Evolutionary conservation across 371 early-diverging fungal species (phyloP).

Genomic region (Mortierella sp.): DNA sequence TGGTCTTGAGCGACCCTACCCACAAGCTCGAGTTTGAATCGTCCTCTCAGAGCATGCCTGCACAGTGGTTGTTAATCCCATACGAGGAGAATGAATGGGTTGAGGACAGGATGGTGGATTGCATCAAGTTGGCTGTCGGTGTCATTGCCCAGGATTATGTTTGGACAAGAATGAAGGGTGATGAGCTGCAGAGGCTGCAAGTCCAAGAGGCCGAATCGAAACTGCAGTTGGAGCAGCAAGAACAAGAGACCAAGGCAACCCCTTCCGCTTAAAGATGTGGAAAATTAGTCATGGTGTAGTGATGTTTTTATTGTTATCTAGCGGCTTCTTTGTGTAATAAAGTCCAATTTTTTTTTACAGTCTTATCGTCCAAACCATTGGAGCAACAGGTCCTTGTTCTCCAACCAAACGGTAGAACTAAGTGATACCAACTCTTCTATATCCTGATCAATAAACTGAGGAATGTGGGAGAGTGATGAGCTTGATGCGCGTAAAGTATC

Average conservation of each 20-base stretch:
- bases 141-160: constrained; percentile 78
- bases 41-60: constrained; percentile 70
- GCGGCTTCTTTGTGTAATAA: too few relatives aligned
- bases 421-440: too few relatives aligned
- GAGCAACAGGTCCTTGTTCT: too few relatives aligned
- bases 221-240: constrained; percentile 31
- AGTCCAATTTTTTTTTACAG: too few relatives aligned
- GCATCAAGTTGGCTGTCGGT: constrained; percentile 68
- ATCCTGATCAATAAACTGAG: too few relatives aligned
- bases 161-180: constrained; percentile 73
- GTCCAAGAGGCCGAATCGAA: constrained; percentile 43
- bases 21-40: constrained; percentile 71
- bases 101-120: constrained; percentile 72
- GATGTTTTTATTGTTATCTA: too few relatives aligned
- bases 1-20: constrained; percentile 72
- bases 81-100: constrained; percentile 81
- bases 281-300: neutral
- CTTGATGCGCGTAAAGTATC: too few relatives aligned
- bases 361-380: too few relatives aligned
- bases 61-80: constrained; percentile 71
- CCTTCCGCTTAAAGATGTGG: neutral
- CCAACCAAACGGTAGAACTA: too few relatives aligned
- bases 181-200: constrained; percentile 51
- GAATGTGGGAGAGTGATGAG: too few relatives aligned
- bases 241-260: constrained; percentile 8